Evolutionary conservation across 176 grass and related monocot genomes (phyloP).

Genomic region (Ensete ventricosum): DNA sequence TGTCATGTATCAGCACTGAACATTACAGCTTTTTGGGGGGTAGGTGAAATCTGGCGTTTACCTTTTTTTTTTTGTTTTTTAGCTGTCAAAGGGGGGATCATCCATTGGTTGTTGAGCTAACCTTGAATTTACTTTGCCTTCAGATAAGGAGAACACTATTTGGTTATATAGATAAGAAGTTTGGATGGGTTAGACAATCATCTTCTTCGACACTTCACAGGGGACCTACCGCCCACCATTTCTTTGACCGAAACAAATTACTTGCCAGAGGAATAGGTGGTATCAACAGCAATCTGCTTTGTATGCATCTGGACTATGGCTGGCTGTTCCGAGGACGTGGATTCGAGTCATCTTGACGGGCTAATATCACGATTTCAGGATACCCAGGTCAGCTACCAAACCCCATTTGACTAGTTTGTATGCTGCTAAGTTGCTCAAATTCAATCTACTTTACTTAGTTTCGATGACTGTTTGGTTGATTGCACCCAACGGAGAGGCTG

Average conservation of each 20-base stretch:
- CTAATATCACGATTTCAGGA: not conserved
- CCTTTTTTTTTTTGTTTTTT: no score
- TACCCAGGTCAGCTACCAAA: no score
- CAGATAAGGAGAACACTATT: no score
- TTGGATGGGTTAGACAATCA: no score
- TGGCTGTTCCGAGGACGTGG: not conserved
- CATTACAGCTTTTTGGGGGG: not conserved
- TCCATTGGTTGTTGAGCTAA: not conserved
- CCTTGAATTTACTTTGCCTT: no score
- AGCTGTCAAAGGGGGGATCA: not conserved
- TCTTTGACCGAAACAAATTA: not conserved
- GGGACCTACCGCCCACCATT: not conserved
- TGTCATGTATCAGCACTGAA: not conserved
- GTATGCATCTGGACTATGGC: not conserved
- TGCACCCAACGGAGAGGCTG: no score
- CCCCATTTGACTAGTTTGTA: no score
- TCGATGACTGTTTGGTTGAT: no score
- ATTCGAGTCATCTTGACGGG: not conserved
- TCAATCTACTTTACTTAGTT: no score
- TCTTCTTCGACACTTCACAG: not conserved
- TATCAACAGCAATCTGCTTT: not conserved
- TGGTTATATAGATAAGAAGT: no score
- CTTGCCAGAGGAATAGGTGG: not conserved
- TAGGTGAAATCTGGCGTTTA: not conserved
- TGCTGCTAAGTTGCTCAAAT: no score